Conservation (phyloP, 805 yeast genomes). For the Candida hungchunana region DNA sequence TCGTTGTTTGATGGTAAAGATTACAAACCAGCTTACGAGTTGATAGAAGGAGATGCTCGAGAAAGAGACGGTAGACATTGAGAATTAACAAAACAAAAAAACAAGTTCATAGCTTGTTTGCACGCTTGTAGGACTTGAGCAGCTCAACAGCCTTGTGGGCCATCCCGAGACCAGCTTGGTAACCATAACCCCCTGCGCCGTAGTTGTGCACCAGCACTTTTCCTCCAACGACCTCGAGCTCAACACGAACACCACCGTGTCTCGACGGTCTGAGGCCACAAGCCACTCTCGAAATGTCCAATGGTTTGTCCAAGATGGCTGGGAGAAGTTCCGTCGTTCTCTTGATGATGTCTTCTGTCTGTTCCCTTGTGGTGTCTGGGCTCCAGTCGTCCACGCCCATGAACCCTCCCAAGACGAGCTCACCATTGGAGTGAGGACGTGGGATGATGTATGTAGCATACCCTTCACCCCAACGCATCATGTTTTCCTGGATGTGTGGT, state of each 20-base stretch:
- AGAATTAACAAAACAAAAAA: too few species aligned
- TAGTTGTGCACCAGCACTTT: conserved; percentile 59
- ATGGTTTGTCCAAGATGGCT: conserved; percentile 38
- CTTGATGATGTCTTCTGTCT: conserved; percentile 56
- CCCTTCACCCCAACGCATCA: conserved; percentile 55
- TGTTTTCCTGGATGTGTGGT: conserved; percentile 60
- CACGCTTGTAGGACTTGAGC: conserved; percentile 12
- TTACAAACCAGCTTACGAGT: conserved; percentile 52
- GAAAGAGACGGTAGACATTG: conserved; percentile 50
- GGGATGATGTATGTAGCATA: conserved; percentile 69
- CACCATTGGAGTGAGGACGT: conserved; percentile 61
- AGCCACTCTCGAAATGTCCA: conserved; percentile 57
- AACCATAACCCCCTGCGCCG: conserved; percentile 67
- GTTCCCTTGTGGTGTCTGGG: conserved; percentile 50
- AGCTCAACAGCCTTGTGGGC: conserved; percentile 42
- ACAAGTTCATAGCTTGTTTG: conserved; percentile 10
- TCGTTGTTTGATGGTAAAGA: conserved; percentile 27
- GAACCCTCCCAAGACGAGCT: conserved; percentile 73
- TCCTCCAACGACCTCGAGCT: conserved; percentile 43
- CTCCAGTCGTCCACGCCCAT: conserved; percentile 61
- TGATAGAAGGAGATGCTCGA: conserved; percentile 55
- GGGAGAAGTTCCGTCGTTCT: conserved; percentile 54
- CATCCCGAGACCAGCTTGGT: conserved; percentile 65
- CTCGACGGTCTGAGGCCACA: conserved; percentile 78
- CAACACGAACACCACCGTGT: conserved; percentile 72